These are phyloP conservation scores for Letharia columbiana DNA, from an alignment of 495 filamentous ascomycete genomes.

Conservation along the genomic window DNA sequence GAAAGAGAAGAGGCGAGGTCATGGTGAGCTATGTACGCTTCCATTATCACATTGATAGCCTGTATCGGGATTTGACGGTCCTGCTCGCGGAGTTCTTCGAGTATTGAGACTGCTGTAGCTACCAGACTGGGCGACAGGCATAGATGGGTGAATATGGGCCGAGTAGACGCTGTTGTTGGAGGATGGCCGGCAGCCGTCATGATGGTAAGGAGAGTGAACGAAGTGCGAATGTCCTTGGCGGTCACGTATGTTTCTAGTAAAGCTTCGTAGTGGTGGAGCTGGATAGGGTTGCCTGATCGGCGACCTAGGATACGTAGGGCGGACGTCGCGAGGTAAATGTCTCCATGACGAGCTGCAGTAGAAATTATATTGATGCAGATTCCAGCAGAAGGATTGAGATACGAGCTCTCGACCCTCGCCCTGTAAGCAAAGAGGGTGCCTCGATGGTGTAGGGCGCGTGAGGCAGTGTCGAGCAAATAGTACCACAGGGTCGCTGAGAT, in stretches of 20 bases:
- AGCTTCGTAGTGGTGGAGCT: constrained; percentile 64
- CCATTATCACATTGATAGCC: constrained; percentile 56
- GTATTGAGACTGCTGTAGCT: constrained; percentile 41
- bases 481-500: constrained; percentile 51
- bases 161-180: constrained; percentile 46
- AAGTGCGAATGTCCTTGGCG: constrained; percentile 36
- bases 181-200: constrained; percentile 54
- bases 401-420: constrained; percentile 44
- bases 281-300: constrained; percentile 41
- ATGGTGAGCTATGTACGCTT: constrained; percentile 37
- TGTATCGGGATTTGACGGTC: constrained; percentile 42
- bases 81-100: constrained; percentile 43
- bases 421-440: constrained; percentile 57
- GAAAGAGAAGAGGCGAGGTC: constrained; percentile 46
- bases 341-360: constrained; percentile 55
- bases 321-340: constrained; percentile 56
- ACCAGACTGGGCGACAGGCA: constrained; percentile 27
- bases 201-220: constrained; percentile 28
- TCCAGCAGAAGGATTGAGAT: constrained; percentile 57
- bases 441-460: constrained; percentile 42
- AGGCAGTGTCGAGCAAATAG: constrained; percentile 62
- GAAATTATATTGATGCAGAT: constrained; percentile 57
- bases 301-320: constrained; percentile 49
- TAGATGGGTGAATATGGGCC: constrained; percentile 46
- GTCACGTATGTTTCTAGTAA: constrained; percentile 59